phyloP scores from a whole-genome alignment of 2,329 filamentous ascomycete genomes.

The Talaromyces pinophilus region DNA sequence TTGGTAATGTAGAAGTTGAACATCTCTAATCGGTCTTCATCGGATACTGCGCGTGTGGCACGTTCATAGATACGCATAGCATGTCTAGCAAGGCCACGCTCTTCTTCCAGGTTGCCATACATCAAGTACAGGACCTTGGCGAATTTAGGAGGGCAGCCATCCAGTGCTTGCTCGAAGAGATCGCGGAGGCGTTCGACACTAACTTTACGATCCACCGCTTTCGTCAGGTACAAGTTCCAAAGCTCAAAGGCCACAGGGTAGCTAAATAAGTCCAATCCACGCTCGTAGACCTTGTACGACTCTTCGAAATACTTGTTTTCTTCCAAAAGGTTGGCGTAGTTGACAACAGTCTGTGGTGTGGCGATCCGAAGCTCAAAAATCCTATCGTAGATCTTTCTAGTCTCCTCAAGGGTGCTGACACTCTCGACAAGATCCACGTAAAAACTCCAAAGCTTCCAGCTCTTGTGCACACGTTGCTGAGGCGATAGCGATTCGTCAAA shows the following conservation, averaged over 20 bases:
- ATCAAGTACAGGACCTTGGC: conserved; percentile 95
- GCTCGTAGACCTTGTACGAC: conserved; percentile 96
- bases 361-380: conserved; percentile 98
- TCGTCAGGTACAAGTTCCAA: conserved; percentile 97
- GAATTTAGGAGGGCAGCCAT: conserved; percentile 92
- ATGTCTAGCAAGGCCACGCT: conserved; percentile 87
- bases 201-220: conserved; percentile 94
- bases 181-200: conserved; percentile 91
- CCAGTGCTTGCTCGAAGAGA: conserved; percentile 94
- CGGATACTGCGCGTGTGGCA: conserved; percentile 88
- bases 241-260: conserved; percentile 98
- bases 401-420: conserved; percentile 86
- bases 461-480: conserved; percentile 96
- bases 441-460: conserved; percentile 99
- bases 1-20: conserved; percentile 99
- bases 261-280: conserved; percentile 94
- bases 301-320: conserved; percentile 96
- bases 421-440: conserved; percentile 98
- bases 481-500: conserved; percentile 93
- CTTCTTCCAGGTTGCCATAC: conserved; percentile 97
- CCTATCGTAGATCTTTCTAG: conserved; percentile 89
- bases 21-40: conserved; percentile 95
- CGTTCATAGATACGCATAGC: conserved; percentile 99
- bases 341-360: conserved; percentile 96
- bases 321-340: conserved; percentile 93